Percentiles rank a stretch among this genome's conserved stretches.
These are phyloP conservation scores for Sisymbrium irio DNA, from an alignment of 345 rosid genomes.

Conservation along the genomic window DNA sequence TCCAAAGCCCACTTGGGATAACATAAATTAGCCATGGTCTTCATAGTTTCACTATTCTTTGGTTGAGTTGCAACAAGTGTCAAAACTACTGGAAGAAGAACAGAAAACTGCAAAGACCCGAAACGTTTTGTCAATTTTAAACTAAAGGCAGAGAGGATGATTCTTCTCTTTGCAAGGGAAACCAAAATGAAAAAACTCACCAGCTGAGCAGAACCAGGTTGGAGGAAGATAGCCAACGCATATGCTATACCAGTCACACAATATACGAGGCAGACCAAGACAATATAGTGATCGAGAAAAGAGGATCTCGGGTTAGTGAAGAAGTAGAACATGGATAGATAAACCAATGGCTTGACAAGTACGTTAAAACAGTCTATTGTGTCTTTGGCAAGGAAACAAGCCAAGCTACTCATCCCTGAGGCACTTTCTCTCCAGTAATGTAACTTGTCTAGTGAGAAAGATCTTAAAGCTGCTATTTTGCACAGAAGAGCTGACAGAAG, in stretches of 20 bases:
- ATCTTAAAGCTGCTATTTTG: constrained; percentile 86
- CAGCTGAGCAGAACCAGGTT: constrained; percentile 84
- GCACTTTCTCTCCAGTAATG: constrained; percentile 96
- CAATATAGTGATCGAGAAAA: constrained; percentile 67
- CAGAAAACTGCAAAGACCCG: constrained; percentile 66
- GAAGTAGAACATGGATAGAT: constrained; percentile 89
- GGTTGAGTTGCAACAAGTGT: constrained; percentile 78
- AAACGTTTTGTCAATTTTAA: constrained; percentile 11
- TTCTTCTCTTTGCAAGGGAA: neutral
- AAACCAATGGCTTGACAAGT: constrained; percentile 79
- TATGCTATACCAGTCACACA: constrained; percentile 95
- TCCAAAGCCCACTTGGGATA: constrained; percentile 90
- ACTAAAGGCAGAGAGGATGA: neutral
- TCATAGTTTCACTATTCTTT: constrained; percentile 36
- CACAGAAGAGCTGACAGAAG: constrained; percentile 78
- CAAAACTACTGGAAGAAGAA: constrained; percentile 92
- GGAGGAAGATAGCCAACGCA: constrained; percentile 77
- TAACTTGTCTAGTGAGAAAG: constrained; percentile 82
- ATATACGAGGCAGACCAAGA: constrained; percentile 85
- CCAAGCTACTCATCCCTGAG: constrained; percentile 90
- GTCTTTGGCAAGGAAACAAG: constrained; percentile 92
- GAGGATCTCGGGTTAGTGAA: constrained; percentile 88
- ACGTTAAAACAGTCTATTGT: constrained; percentile 78
- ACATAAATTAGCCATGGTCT: constrained; percentile 51
- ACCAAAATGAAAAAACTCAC: constrained; percentile 44